Percentiles rank a stretch among this genome's conserved stretches.
Evolutionary conservation across 345 rosid species (phyloP).

Genomic region (Citrus maxima): DNA sequence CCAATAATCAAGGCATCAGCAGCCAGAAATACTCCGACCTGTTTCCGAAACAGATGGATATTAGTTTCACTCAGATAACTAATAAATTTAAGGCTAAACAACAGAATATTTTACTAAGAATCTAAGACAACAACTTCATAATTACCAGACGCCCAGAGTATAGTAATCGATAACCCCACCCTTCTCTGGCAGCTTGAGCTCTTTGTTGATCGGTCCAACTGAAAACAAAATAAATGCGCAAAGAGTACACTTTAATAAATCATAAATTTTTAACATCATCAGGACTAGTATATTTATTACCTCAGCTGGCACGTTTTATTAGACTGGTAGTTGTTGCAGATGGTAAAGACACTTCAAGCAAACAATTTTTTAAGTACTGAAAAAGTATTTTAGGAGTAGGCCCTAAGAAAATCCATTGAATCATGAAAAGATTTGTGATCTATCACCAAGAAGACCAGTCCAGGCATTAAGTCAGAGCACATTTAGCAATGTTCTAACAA

Average conservation of each 20-base stretch:
- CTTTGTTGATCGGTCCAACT: slow-evolving; percentile 99
- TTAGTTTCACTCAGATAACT: slow-evolving; percentile 2
- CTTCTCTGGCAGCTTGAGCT: slow-evolving; percentile 86
- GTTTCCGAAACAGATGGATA: slow-evolving; percentile 9
- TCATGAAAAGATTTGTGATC: neutral
- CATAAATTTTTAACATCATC: neutral
- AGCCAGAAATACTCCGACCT: slow-evolving; percentile 70
- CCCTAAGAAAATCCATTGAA: neutral
- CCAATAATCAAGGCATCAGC: slow-evolving; percentile 80
- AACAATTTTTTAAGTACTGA: neutral
- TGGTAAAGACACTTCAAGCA: neutral
- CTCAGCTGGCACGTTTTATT: neutral
- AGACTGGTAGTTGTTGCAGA: neutral
- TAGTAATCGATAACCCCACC: slow-evolving; percentile 78
- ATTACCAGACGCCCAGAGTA: slow-evolving; percentile 81
- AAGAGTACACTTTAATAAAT: neutral
- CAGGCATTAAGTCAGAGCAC: neutral
- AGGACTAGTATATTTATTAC: neutral
- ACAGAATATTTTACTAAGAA: neutral
- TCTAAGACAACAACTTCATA: neutral
- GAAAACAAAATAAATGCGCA: slow-evolving; percentile 11
- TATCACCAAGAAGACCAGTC: neutral
- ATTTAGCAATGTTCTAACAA: neutral
- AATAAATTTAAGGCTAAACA: neutral
- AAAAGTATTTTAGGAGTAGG: neutral